A percentile compares a stretch with the other conserved stretches of the same genome.
phyloP scores from a whole-genome alignment of 495 filamentous ascomycete genomes.

The Cudoniella acicularis region DNA sequence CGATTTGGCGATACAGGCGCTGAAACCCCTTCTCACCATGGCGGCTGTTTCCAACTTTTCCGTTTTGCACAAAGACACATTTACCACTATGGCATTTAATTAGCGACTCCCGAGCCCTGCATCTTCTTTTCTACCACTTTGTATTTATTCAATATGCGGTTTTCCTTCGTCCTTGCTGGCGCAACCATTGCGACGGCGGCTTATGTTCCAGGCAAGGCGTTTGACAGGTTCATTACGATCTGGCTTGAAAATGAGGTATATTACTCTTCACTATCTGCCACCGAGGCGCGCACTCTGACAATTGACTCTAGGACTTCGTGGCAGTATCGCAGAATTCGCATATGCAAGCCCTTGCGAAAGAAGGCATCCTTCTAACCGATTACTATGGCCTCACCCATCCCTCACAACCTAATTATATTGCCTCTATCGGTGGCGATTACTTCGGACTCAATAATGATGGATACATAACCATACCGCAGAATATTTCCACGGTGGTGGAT shows the following conservation, averaged over 20 bases:
- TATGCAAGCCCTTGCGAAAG: conserved; percentile 50
- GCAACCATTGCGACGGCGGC: conserved; percentile 7
- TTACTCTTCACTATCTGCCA: conserved; percentile 24
- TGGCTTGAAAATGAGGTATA: conserved; percentile 61
- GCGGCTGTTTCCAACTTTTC: not conserved
- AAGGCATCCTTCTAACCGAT: conserved; percentile 60
- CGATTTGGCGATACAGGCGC: too few species aligned
- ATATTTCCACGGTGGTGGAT: conserved; percentile 66
- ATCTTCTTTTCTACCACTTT: conserved; percentile 3
- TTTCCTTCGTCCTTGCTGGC: conserved; percentile 6
- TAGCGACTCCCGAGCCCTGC: not conserved
- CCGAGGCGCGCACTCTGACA: not conserved
- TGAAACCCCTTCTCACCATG: not conserved
- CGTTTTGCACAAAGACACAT: not conserved
- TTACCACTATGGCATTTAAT: conserved; percentile 1
- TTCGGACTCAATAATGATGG: conserved; percentile 68
- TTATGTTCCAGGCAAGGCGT: conserved; percentile 51
- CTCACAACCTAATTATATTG: conserved; percentile 57
- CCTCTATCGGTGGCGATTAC: conserved; percentile 59
- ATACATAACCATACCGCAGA: conserved; percentile 53
- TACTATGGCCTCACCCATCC: conserved; percentile 60
- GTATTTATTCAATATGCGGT: conserved; percentile 14
- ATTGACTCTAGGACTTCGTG: conserved; percentile 46
- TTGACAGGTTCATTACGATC: conserved; percentile 64
- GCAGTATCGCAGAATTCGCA: conserved; percentile 46